These are phyloP conservation scores for Cladophialophora carrionii DNA, from an alignment of 2,329 filamentous ascomycete genomes.

Conservation along the genomic window DNA sequence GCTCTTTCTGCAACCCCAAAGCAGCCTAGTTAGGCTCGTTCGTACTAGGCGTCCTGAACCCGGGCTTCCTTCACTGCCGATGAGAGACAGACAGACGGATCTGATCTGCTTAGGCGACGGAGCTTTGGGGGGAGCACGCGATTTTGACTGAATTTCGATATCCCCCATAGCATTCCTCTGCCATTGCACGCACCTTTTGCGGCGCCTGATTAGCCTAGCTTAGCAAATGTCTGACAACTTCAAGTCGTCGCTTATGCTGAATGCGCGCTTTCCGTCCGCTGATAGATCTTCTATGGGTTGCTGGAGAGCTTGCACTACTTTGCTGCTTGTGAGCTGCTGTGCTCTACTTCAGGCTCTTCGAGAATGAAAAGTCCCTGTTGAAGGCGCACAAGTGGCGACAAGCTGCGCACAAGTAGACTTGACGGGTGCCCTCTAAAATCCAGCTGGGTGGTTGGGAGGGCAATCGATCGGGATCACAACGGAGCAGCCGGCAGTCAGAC, in stretches of 20 bases:
- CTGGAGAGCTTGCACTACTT: not conserved
- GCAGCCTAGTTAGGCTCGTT: constrained; percentile 22
- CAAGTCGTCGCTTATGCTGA: constrained; percentile 14
- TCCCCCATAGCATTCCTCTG: constrained; percentile 2
- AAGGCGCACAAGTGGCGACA: constrained; percentile 7
- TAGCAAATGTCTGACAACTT: constrained; percentile 5
- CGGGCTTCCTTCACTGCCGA: constrained; percentile 18
- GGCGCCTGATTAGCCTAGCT: not conserved
- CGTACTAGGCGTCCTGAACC: constrained; percentile 9
- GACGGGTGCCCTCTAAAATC: constrained; percentile 20
- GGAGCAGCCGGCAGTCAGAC: constrained; percentile 26
- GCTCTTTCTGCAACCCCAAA: constrained; percentile 28
- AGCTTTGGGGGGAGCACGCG: constrained; percentile 3
- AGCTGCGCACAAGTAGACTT: constrained; percentile 7
- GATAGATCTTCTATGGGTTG: not conserved
- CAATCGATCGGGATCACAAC: constrained; percentile 7
- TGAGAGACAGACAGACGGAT: not conserved
- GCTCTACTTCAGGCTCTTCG: not conserved
- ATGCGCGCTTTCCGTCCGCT: not conserved
- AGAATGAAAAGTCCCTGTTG: not conserved
- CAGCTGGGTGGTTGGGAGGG: constrained; percentile 6
- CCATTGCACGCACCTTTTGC: not conserved
- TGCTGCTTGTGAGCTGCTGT: not conserved
- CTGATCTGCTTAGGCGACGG: constrained; percentile 3
- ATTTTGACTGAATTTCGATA: not conserved